A percentile compares a stretch with the other conserved stretches of the same genome.
Evolutionary conservation across 345 rosid species (phyloP).

Genomic region (Corchorus capsularis): DNA sequence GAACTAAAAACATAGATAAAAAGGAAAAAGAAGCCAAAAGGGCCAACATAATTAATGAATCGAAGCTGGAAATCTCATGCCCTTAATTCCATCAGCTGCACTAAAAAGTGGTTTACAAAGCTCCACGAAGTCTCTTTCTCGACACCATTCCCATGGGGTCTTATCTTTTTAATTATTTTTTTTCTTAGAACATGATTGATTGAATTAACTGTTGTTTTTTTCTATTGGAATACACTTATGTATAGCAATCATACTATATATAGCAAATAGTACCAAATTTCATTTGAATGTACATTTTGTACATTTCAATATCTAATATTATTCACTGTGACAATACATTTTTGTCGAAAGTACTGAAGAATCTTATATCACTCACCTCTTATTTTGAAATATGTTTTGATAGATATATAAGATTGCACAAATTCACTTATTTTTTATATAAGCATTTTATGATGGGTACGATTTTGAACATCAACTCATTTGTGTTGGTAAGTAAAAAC

Average conservation of each 20-base stretch:
- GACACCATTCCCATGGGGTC: conserved; percentile 5
- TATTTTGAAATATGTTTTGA: too few species aligned
- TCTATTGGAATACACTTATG: not conserved
- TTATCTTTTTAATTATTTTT: not conserved
- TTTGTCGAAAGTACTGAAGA: too few species aligned
- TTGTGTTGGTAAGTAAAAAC: too few species aligned
- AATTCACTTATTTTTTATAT: too few species aligned
- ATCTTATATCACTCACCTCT: too few species aligned
- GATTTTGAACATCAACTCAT: too few species aligned
- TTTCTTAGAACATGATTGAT: not conserved
- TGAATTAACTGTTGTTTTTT: not conserved
- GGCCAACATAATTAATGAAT: not conserved
- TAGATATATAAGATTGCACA: too few species aligned
- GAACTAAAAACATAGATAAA: not conserved
- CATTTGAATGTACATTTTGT: too few species aligned
- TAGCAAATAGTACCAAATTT: too few species aligned
- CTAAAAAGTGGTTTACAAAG: not conserved
- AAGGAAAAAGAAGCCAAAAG: not conserved
- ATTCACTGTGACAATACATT: too few species aligned
- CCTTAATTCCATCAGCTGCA: not conserved
- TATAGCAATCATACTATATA: not conserved
- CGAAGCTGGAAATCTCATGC: not conserved
- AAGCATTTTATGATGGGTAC: too few species aligned
- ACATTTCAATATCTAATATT: too few species aligned
- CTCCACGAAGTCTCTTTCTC: conserved; percentile 13